Base-by-base conservation (phyloP, 2,329 filamentous ascomycete species). In the Nemania abortiva region DNA sequence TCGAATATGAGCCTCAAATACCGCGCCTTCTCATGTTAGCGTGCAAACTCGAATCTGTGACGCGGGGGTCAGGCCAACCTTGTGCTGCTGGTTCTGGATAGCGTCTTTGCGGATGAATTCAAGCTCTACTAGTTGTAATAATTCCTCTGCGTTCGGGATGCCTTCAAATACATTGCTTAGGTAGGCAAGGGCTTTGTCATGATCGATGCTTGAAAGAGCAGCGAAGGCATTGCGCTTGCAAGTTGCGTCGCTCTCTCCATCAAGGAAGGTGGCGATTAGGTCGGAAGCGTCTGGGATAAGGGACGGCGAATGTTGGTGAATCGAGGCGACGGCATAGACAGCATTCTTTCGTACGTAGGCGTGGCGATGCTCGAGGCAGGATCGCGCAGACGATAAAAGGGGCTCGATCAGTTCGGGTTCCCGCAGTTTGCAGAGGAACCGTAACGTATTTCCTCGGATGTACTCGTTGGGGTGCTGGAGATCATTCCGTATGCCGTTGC, bases 21-120 rank as follows among this genome's bases (percentile, higher is more conserved):
- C 74, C 92, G 90, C 60, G 95, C 94, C 91, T 94, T 72, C 73
- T 74, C 60, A 37, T 72, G 73, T 63, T 57, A 49, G 52, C 59
- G 42, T 52, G 15, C 29, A 65, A 22, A 61, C 13, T 15, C 27
- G 37, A n/a, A 57, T 3, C 10, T 22, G 5, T 18, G n/a, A 54
- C 34, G 58, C 53, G 18, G 18, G 27, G 42, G 53, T 27, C 42
- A 31, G 34, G 74, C 85, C 20, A 79, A 93, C 91, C 89, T 98
- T 99, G 83, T 98, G 98, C 78, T 95, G 92, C 2, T 93, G 86
- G 81, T 98, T 98, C 76, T 95, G 91, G 53, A 97, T 86, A n/a
- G 96, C 95, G 85, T 99, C 96, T 81, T 97, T 98, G 77, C 96
- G 90, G 76, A 99, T 98, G 80, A 99, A 99, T 81, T 98, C 96